Percentiles rank a stretch among this genome's conserved stretches.
Conservation (phyloP, 352 stramenopile species). For the Pythium volutum region DNA sequence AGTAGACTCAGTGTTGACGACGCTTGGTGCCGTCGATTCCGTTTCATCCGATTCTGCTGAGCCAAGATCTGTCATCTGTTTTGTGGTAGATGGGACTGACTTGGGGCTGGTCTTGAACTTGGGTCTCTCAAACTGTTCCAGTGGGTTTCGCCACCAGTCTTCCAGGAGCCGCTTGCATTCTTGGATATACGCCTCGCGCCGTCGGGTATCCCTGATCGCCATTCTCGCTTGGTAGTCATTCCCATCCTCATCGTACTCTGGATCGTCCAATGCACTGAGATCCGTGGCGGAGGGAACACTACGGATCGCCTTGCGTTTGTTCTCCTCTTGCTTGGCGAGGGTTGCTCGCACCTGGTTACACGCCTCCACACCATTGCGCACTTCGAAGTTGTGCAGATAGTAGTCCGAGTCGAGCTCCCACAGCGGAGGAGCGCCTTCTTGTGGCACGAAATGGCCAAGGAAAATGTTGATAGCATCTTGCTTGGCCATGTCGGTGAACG, state of each 20-base stretch:
- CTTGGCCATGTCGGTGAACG: slow-evolving; percentile 98
- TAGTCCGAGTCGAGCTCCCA: slow-evolving; percentile 89
- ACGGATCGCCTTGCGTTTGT: slow-evolving; percentile 48
- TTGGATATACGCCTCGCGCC: slow-evolving; percentile 67
- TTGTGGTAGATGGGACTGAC: neutral
- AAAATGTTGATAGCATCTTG: slow-evolving; percentile 99
- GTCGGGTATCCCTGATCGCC: slow-evolving; percentile 44
- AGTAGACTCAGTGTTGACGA: neutral
- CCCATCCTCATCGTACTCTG: slow-evolving; percentile 29
- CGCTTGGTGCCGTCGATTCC: neutral
- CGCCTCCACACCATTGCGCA: slow-evolving; percentile 59
- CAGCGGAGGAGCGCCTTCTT: slow-evolving; percentile 54
- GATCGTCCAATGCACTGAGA: slow-evolving; percentile 24
- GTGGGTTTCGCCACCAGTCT: slow-evolving; percentile 85
- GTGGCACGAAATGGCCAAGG: slow-evolving; percentile 90
- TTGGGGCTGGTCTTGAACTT: slow-evolving; percentile 9
- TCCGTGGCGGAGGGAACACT: slow-evolving; percentile 13
- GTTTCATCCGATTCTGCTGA: neutral
- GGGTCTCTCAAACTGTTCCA: slow-evolving; percentile 65
- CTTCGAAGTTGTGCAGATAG: slow-evolving; percentile 90
- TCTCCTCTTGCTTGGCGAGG: slow-evolving; percentile 59
- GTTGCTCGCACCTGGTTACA: slow-evolving; percentile 66
- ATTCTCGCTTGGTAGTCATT: slow-evolving; percentile 4
- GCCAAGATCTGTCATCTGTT: neutral
- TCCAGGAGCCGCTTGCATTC: slow-evolving; percentile 72